Conservation (phyloP, 1,139 yeast genomes). For the Hansenula lynferdii region DNA sequence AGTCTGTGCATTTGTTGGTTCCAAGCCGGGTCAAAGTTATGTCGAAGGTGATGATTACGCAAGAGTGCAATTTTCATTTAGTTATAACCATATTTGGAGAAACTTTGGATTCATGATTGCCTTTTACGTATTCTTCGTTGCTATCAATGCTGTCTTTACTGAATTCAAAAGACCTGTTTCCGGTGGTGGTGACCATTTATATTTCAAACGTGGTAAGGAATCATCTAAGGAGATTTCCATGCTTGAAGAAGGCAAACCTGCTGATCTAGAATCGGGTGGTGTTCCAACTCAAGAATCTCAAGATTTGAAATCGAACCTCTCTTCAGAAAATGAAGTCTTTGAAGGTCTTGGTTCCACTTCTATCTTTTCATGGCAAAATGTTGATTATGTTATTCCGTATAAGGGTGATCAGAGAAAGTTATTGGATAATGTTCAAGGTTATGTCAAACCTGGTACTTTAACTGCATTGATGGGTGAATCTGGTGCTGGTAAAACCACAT, state of each 20-base stretch:
- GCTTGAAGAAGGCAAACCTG: neutral
- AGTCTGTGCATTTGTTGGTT: slow-evolving; percentile 48
- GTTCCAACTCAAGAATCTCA: no score
- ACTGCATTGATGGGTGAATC: slow-evolving; percentile 69
- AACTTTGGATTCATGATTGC: slow-evolving; percentile 43
- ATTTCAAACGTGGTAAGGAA: slow-evolving; percentile 28
- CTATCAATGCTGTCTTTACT: slow-evolving; percentile 30
- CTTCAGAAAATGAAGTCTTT: slow-evolving; percentile 5
- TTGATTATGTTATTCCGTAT: slow-evolving; percentile 32
- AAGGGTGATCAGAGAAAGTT: slow-evolving; percentile 33
- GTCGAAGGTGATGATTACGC: slow-evolving; percentile 43
- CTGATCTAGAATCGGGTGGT: slow-evolving; percentile 11
- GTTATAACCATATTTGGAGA: slow-evolving; percentile 41
- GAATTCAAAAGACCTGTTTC: slow-evolving; percentile 34
- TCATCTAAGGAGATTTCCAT: slow-evolving; percentile 1
- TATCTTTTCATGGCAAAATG: slow-evolving; percentile 37
- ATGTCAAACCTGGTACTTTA: slow-evolving; percentile 51
- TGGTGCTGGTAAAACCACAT: slow-evolving; percentile 69
- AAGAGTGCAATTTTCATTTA: slow-evolving; percentile 31
- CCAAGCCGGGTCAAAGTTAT: slow-evolving; percentile 32
- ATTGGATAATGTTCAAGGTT: slow-evolving; percentile 50
- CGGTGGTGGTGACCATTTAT: slow-evolving; percentile 37
- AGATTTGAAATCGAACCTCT: slow-evolving; percentile 15
- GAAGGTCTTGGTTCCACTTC: slow-evolving; percentile 14
- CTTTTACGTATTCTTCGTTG: slow-evolving; percentile 32